Base-by-base conservation (phyloP, 768 basidiomycete species). In the Pisolithus tinctorius region DNA sequence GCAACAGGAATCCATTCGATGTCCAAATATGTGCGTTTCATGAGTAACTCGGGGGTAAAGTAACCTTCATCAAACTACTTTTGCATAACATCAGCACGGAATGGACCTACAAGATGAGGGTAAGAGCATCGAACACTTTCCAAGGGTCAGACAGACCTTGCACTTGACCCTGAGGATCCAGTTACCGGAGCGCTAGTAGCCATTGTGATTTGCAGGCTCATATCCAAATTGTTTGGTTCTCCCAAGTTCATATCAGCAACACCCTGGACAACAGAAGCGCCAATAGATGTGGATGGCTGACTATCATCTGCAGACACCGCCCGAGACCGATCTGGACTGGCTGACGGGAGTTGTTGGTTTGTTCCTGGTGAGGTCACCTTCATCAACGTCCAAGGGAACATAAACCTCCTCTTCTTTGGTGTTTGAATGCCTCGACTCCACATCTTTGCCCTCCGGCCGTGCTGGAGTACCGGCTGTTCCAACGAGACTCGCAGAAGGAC, bases 1-100 rank as follows among this genome's bases (percentile, higher is more conserved):
- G 76, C 79, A 7, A 90, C 80, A 45, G 83, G 71, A 47, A 72
- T 77, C 85, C 85, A 91, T 11, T 83, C 78, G 10, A 61, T 59
- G 62, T 91, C 88, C 47, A 86, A 56, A 55, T 79, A 74, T n/a
- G 79, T 81, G 43, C 93, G 82, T 63, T 86, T 90, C 81, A 94
- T 85, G 31, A 88, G 81, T 25, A 97, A 76, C 55, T 90, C 84
- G 25, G 83, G 72, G 8, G 81, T 73, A 62, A 97, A 97, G 69
- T 94, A 97, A 14, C 89, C 88, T 60, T 86, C 88, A 47, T 90
- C 83, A 63, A 83, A 85, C 93, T 93, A 96, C 61, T 89, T 89
- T 71, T 95, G 93, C 93, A 97, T 95, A 49, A 87, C 59, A 54
- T 86, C 82, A 26, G 90, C 90, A 42, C 77, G 78, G 76, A 95